Conservation (phyloP, 495 filamentous ascomycete genomes). For the Penicillium robsamsonii region DNA sequence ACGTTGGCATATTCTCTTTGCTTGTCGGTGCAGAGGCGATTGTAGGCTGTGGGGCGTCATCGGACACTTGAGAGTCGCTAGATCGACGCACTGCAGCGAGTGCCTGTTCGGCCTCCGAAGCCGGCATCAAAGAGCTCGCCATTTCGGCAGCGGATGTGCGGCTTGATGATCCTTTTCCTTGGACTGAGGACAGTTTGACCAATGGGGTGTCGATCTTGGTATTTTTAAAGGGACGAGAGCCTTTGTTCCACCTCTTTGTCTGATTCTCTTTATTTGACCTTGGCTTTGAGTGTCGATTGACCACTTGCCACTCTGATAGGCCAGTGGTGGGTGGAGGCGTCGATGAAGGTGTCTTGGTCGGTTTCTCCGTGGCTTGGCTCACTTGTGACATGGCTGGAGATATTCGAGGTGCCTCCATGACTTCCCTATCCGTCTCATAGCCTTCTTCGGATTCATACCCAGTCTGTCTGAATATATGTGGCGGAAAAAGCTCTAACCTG, state of each 20-base stretch:
- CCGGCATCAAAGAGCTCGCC: conserved; percentile 25
- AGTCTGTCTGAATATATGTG: conserved; percentile 38
- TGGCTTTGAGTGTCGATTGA: conserved; percentile 28
- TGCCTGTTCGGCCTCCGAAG: conserved; percentile 37
- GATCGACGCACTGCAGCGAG: conserved; percentile 41
- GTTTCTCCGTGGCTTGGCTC: conserved; percentile 34
- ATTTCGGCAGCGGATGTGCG: conserved; percentile 18
- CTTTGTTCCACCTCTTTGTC: conserved; percentile 18
- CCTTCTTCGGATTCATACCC: conserved; percentile 37
- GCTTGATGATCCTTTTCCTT: conserved; percentile 39
- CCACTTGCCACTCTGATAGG: conserved; percentile 40
- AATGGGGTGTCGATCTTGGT: conserved; percentile 36
- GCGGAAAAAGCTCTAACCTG: conserved; percentile 36
- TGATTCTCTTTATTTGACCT: conserved; percentile 16
- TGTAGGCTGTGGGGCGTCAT: conserved; percentile 10
- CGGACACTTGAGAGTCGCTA: conserved; percentile 29
- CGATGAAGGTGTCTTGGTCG: conserved; percentile 25
- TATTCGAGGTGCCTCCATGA: conserved; percentile 15
- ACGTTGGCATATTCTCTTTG: conserved; percentile 32
- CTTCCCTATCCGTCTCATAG: conserved; percentile 47
- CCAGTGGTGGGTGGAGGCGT: conserved; percentile 27
- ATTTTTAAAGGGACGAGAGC: conserved; percentile 32
- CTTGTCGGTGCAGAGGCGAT: neutral
- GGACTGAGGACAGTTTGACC: conserved; percentile 30
- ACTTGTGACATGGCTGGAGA: conserved; percentile 39